Evolutionary conservation across 305 asterid genomes (phyloP).

Genomic region (Rubia peregrina): DNA sequence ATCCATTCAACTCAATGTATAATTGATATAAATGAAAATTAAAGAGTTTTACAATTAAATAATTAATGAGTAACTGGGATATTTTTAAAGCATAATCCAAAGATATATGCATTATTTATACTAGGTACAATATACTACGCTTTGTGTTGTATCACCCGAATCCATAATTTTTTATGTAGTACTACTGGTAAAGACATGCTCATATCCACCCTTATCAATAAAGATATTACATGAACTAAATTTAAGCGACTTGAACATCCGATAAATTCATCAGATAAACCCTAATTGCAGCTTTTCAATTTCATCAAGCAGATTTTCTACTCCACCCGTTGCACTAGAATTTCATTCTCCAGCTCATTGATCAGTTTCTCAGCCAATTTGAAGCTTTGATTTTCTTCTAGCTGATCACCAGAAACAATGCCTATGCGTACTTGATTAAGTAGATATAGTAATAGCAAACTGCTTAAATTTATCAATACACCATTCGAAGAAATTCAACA

Average conservation of each 20-base stretch:
- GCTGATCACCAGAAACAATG: slow-evolving; percentile 79
- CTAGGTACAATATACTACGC: too few species aligned
- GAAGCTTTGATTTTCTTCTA: slow-evolving; percentile 75
- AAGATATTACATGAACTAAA: slow-evolving; percentile 25
- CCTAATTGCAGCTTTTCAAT: slow-evolving; percentile 62
- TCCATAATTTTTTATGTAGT: too few species aligned
- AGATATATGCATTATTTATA: too few species aligned
- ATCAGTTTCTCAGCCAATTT: slow-evolving; percentile 75
- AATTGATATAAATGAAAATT: too few species aligned
- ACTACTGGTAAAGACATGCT: slow-evolving; percentile 12
- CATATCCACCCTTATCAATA: slow-evolving; percentile 49
- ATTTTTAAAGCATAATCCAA: too few species aligned
- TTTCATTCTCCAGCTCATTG: slow-evolving; percentile 67
- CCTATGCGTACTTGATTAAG: slow-evolving; percentile 66
- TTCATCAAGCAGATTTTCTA: slow-evolving; percentile 64
- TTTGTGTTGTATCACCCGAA: too few species aligned
- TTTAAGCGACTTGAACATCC: slow-evolving; percentile 56
- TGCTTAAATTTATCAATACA: slow-evolving; percentile 29
- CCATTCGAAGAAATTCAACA: slow-evolving; percentile 7
- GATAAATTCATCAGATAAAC: slow-evolving; percentile 30
- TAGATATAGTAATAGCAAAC: slow-evolving; percentile 83
- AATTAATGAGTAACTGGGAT: too few species aligned
- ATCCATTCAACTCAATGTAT: too few species aligned
- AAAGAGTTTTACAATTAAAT: too few species aligned
- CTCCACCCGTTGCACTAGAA: slow-evolving; percentile 83